Evolutionary conservation across 768 basidiomycete genomes (phyloP), one percentile per base, ranked within the genome.

Genomic region (Xanthoconium purpureum): DNA sequence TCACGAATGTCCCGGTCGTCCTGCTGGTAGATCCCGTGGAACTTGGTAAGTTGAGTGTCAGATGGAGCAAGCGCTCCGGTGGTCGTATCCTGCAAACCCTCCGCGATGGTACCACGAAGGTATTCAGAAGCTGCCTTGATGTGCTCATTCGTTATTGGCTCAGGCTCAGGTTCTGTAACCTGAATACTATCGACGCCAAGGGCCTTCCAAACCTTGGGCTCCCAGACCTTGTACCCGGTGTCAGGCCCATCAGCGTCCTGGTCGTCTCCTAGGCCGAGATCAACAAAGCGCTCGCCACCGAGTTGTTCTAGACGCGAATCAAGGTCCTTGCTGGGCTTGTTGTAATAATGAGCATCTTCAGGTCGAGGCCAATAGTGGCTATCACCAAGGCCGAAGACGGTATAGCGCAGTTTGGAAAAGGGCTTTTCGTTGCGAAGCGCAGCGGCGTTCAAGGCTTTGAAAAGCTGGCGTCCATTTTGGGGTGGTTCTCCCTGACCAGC

Each of bases 1-100:
- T 98, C 96, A 38, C 97, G 90, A 67, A 99, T 96, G 72, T 99
- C 97, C 46, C 97, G 88, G 71, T 99, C 97, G 70, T 98, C 97
- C 74, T 98, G 92, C 72, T 94, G 91, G 73, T 94, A 95, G 64
- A 93, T 94, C 17, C 93, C 93, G 66, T 94, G 92, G 84, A 98
- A 98, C 79, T 98, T 99, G 64, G 95, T 98, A 52, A 99, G 78
- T 73, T 98, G 97, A 9, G 85, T 87, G 71, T 99, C 97, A 60
- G 85, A 87, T 6, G 93, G 77, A 13, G 94, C 88, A 32, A 98
- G 84, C n/a, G 92, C 91, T 49, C 94, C 96, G 1, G 96, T 97
- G 52, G 79, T 83, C 52, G 76, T 80, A 71, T 98, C 96, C 61
- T 82, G 78, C 36, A 99, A 81, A 45, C 97, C 96, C 70, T 98